These are phyloP conservation scores for Citrus inodora DNA, from an alignment of 345 rosid genomes.

Conservation along the genomic window DNA sequence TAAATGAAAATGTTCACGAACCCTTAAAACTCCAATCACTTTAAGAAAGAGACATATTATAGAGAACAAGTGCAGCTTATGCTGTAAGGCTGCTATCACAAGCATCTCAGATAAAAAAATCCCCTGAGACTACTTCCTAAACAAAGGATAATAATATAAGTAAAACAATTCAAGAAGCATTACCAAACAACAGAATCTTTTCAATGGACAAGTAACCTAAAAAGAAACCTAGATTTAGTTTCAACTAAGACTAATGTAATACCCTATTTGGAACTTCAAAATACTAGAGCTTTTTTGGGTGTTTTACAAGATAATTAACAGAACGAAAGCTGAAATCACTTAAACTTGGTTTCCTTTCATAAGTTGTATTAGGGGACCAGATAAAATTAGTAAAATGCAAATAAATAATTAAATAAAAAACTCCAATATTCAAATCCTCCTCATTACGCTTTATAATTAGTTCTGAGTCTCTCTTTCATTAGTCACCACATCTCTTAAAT, in stretches of 20 bases:
- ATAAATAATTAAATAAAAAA: neutral
- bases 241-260: no score
- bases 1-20: neutral
- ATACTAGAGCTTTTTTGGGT: neutral
- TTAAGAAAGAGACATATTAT: neutral
- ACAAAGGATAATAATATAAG: neutral
- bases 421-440: neutral
- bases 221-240: neutral
- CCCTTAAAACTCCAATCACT: conserved; percentile 4
- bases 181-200: neutral
- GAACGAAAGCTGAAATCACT: neutral
- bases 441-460: neutral
- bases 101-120: neutral
- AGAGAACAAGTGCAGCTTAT: no score
- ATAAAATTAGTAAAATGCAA: neutral
- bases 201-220: neutral
- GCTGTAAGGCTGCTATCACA: neutral
- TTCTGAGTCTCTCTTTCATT: neutral
- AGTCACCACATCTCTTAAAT: neutral
- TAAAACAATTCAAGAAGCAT: neutral
- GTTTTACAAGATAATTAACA: neutral
- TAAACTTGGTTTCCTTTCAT: neutral
- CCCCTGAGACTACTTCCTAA: neutral
- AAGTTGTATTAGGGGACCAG: neutral
- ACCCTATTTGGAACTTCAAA: neutral